Base-by-base conservation (phyloP, 2,329 filamentous ascomycete genomes). In the Chaetoscypha palmicola region DNA sequence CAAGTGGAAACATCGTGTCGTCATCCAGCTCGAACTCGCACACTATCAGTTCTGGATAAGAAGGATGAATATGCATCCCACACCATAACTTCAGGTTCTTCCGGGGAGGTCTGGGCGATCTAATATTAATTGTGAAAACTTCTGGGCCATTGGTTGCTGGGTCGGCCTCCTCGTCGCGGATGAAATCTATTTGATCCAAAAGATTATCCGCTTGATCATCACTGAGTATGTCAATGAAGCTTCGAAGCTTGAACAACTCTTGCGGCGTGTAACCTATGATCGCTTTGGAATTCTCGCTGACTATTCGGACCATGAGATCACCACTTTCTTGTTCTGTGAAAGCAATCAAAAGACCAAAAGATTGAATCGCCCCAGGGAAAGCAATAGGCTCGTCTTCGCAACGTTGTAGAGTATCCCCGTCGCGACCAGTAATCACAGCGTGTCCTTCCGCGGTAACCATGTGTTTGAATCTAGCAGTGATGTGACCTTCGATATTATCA, bases 361-460 rank as follows among this genome's bases (percentile, higher is more conserved):
- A 73, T 61, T 95, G 89, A 1, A 90, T 67, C 1, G 86, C 85
- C 24, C 88, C 88, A 1, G 89, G 89, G 1, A 88, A 83, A 52
- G 91, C 87, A 20, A 95, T 94, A 0, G 89, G 88, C 57, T 95
- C 89, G 57, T 95, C 89, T 62, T 95, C 89, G 58, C 89, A 95
- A 41, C 79, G 76, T 59, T 94, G 85, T 34, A 92, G 66, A 1
- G 73, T 77, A 2, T 79, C 74, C 2, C 79, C 82, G 41, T 87
- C 80, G 43, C 83, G 74, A 4, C 88, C 88, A 1, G 86, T 92
- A 42, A 94, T 86, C 22, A 94, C 76, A 20, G 83, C 79, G 65
- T 95, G 87, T 0, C 88, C 88, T 12, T 80, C 83, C 2, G 85
- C 79, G 0, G 85, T 89, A 20, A 83, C 68, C 3, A 85, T 70